Evolutionary conservation across 768 basidiomycete genomes (phyloP), one percentile per base, ranked within the genome.

Genomic region (Panaeolus cyanescens): DNA sequence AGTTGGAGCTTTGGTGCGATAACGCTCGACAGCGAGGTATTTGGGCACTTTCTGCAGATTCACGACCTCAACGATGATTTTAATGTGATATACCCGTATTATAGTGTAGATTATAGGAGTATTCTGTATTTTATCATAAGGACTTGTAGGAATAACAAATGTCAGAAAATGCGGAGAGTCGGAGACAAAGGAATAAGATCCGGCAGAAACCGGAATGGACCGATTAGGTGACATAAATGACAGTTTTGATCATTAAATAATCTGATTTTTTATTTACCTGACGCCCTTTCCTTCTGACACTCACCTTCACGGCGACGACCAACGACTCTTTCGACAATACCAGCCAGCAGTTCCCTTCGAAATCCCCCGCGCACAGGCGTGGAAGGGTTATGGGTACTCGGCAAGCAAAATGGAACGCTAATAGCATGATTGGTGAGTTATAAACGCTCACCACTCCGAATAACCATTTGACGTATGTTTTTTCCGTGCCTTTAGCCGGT

Each of bases 351-450:
- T 57, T 64, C 63, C 64, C 42, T 59, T 65, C 68, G 59, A 71
- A 70, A 67, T 67, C 74, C 77, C 79, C 79, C 79, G 83, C 85
- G 83, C 82, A 79, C 74, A 74, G 71, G 83, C 83, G 85, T 84
- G 84, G 85, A 76, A 80, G 82, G 84, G 83, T 76, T 78, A 91
- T 91, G 90, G 79, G 81, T 50, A 50, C 45, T 50, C 45, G 22
- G 45, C 45, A 79, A 74, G 73, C 74, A 63, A 84, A 83, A 86
- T 89, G 87, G 86, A 85, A 87, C 67, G 82, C 86, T 68, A 83
- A 89, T 80, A 91, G 90, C 78, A 90, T 93, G 86, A 87, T 93
- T 75, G 90, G 91, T 92, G 69, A 71, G 85, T 56, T 59, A 50
- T 50, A 28, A 50, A 50, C 25, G 15, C 25, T 3, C 15, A 20